These are phyloP conservation scores for Pythium phragmitis DNA, from an alignment of 352 stramenopile species.

Conservation along the genomic window DNA sequence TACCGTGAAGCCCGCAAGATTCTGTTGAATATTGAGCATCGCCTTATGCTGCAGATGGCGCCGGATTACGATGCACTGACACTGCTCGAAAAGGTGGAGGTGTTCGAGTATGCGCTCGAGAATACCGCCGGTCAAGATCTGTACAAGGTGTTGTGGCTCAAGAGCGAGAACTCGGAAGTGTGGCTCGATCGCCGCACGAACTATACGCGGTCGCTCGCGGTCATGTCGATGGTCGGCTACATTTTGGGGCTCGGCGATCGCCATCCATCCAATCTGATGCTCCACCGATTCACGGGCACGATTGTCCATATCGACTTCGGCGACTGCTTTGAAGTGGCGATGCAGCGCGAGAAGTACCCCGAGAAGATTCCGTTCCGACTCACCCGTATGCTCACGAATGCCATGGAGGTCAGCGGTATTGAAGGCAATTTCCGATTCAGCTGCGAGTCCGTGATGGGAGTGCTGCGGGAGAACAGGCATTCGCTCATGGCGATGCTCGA, in stretches of 20 bases:
- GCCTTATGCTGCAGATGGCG: constrained; percentile 96
- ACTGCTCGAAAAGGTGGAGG: constrained; percentile 99
- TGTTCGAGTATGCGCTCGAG: constrained; percentile 94
- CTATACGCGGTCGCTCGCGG: constrained; percentile 97
- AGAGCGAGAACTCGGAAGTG: constrained; percentile 98
- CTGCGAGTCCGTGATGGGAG: constrained; percentile 97
- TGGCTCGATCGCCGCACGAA: constrained; percentile 99
- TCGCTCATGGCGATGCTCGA: constrained; percentile 99
- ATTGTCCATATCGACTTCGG: constrained; percentile 99
- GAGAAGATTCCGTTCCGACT: constrained; percentile 99
- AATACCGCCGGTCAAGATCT: constrained; percentile 97
- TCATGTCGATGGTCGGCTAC: constrained; percentile 99
- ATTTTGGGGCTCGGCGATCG: constrained; percentile 99
- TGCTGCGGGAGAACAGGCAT: constrained; percentile 98
- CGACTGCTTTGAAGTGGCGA: constrained; percentile 99
- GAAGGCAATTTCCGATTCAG: constrained; percentile 99
- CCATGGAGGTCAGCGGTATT: constrained; percentile 99
- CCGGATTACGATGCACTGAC: constrained; percentile 98
- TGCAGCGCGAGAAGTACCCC: constrained; percentile 99
- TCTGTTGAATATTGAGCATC: constrained; percentile 96
- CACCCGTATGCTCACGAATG: constrained; percentile 98
- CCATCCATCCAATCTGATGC: constrained; percentile 99
- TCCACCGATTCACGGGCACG: constrained; percentile 98
- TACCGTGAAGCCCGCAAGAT: constrained; percentile 94
- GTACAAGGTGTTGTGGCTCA: constrained; percentile 99